Conservation (phyloP, 805 yeast species). For the Metschnikowia chrysomelidarum region DNA sequence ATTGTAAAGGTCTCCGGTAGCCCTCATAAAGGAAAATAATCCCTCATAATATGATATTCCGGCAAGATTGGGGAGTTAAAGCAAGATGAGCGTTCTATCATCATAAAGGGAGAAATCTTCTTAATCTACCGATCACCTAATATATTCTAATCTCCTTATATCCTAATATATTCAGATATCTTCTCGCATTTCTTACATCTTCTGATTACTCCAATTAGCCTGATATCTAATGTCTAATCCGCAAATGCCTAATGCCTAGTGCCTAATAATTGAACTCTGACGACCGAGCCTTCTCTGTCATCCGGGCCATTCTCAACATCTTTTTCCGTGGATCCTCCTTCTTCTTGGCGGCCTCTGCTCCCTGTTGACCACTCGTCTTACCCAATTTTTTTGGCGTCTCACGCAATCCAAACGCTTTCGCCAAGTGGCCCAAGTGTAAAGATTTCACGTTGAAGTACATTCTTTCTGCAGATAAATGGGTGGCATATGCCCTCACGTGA, state of each 20-base stretch:
- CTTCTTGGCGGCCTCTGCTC: constrained; percentile 32
- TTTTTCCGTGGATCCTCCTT: constrained; percentile 70
- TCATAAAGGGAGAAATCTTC: too few relatives aligned
- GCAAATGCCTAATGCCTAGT: neutral
- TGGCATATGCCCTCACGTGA: constrained; percentile 93
- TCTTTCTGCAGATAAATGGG: constrained; percentile 83
- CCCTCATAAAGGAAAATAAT: too few relatives aligned
- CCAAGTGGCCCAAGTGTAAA: constrained; percentile 92
- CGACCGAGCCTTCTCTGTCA: constrained; percentile 59
- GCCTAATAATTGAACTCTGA: constrained; percentile 68
- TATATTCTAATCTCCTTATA: too few relatives aligned
- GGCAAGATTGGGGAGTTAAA: too few relatives aligned
- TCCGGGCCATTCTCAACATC: constrained; percentile 72
- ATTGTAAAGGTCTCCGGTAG: too few relatives aligned
- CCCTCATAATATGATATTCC: too few relatives aligned
- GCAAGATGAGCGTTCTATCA: too few relatives aligned
- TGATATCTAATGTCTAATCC: too few relatives aligned
- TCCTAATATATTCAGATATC: too few relatives aligned
- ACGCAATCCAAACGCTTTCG: constrained; percentile 90
- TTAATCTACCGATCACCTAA: too few relatives aligned
- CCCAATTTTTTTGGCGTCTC: constrained; percentile 89
- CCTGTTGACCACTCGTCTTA: constrained; percentile 26
- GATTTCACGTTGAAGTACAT: constrained; percentile 74
- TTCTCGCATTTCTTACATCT: too few relatives aligned
- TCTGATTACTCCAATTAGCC: too few relatives aligned